Evolutionary conservation across 2,329 filamentous ascomycete genomes (phyloP).

Genomic region (Didymella sp.): DNA sequence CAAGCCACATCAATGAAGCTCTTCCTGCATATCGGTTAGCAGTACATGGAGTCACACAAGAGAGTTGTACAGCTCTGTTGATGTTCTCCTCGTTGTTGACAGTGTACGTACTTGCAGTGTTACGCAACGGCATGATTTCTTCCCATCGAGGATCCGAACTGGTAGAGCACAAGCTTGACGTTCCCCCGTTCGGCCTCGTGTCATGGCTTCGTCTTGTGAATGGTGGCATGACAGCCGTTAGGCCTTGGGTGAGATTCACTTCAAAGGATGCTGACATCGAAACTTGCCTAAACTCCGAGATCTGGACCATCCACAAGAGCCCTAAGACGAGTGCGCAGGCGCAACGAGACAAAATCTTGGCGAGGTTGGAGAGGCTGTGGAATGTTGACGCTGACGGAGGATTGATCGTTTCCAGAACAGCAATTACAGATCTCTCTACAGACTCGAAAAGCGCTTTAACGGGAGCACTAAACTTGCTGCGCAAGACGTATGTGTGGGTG

Average conservation of each 20-base stretch:
- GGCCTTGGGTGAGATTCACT: not conserved
- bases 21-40: slow-evolving; percentile 1
- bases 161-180: not conserved
- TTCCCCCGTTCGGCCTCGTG: not conserved
- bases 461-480: not conserved
- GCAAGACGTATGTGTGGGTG: not conserved
- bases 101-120: slow-evolving; percentile 1
- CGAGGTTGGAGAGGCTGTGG: not conserved
- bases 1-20: not conserved
- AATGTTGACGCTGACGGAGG: not conserved
- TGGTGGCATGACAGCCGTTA: not conserved
- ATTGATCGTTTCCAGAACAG: not conserved
- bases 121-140: not conserved
- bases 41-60: not conserved
- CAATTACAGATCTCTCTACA: not conserved
- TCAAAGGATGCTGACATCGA: not conserved
- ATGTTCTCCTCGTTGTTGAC: slow-evolving; percentile 1
- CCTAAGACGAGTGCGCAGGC: not conserved
- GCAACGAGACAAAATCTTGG: not conserved
- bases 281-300: not conserved
- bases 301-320: not conserved
- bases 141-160: not conserved
- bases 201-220: not conserved
- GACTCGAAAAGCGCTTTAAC: not conserved
- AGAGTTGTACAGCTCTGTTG: slow-evolving; percentile 1